Evolutionary conservation across 176 grass and related monocot species (phyloP).

Genomic region (Triticum aestivum): IWGSC_CS_RefSeq_v2.1 NC_057799.1:175291688-175292187

Average conservation of each 20-base stretch:
- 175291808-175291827: slow-evolving; percentile 25
- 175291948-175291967: background rate
- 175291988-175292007: background rate
- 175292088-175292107: background rate
- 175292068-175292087: background rate
- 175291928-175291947: background rate
- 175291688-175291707: background rate
- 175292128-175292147: slow-evolving; percentile 2
- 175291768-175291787: slow-evolving; percentile 16
- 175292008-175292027: background rate
- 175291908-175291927: background rate
- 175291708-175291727: slow-evolving; percentile 11
- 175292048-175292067: background rate
- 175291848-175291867: background rate
- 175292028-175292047: background rate
- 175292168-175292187: background rate
- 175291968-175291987: background rate
- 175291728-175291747: background rate
- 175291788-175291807: slow-evolving; percentile 26
- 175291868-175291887: slow-evolving; percentile 7
- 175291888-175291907: background rate
- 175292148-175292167: background rate
- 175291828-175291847: slow-evolving; percentile 40
- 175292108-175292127: slow-evolving; percentile 13
- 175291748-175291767: background rate